These are phyloP conservation scores for Colletotrichum zoysiae DNA, from an alignment of 2,329 filamentous ascomycete genomes.

Conservation along the genomic window DNA sequence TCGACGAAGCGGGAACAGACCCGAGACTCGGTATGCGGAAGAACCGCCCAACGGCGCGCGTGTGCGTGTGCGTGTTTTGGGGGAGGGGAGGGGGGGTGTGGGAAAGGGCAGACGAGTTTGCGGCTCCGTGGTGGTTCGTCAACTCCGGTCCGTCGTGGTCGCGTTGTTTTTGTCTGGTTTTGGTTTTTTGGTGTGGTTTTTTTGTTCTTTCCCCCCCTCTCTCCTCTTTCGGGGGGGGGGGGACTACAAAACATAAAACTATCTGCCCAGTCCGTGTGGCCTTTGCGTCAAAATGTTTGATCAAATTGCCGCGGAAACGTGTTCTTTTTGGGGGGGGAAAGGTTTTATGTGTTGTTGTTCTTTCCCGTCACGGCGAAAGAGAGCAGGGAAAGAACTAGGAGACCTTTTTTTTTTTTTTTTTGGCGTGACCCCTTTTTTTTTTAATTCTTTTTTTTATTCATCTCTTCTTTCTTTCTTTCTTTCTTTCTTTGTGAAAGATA, in stretches of 20 bases:
- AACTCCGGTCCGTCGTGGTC: not conserved
- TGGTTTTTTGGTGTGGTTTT: not conserved
- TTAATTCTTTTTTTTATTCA: no score
- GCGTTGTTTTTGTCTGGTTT: not conserved
- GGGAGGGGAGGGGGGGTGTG: no score
- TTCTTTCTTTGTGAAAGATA: not conserved
- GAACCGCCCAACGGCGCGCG: not conserved
- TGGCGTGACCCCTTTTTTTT: no score
- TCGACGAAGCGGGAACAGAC: not conserved
- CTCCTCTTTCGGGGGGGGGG: no score
- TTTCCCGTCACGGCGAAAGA: not conserved
- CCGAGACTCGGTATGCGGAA: not conserved
- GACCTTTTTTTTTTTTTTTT: no score
- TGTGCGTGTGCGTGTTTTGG: not conserved
- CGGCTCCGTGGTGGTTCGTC: not conserved
- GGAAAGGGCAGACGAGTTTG: no score
- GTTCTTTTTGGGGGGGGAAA: not conserved
- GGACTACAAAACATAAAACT: no score
- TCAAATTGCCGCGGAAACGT: not conserved
- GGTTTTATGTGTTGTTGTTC: not conserved
- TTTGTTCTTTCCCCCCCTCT: no score
- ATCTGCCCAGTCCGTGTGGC: not conserved
- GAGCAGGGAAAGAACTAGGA: not conserved
- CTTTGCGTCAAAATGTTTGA: not conserved
- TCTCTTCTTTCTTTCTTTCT: not conserved